Evolutionary conservation across 148 eudicot species (phyloP).

Genomic region (Arbutus unedo): DNA sequence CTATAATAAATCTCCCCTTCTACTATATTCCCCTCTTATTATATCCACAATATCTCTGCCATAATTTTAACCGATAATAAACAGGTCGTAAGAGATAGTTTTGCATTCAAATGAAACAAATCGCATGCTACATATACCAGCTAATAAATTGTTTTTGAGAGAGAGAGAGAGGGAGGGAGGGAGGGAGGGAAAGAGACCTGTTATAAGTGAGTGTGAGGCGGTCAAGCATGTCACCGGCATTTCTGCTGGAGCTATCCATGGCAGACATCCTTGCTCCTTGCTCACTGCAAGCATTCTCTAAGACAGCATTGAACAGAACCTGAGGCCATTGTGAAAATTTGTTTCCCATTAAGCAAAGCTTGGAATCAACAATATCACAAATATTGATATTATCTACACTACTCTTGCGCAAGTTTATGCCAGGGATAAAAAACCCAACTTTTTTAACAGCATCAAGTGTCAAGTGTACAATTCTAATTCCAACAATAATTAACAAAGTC

Average conservation of each 20-base stretch:
- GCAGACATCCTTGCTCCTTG: conserved; percentile 95
- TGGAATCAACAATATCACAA: neutral
- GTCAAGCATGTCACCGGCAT: conserved; percentile 91
- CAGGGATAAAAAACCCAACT: neutral
- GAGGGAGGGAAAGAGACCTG: conserved; percentile 45
- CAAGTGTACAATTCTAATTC: neutral
- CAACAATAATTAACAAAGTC: neutral
- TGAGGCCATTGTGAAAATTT: conserved; percentile 24
- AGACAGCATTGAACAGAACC: conserved; percentile 75
- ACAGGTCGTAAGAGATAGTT: too few species aligned
- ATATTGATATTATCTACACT: neutral
- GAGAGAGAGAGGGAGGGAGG: conserved; percentile 10
- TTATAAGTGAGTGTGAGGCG: conserved; percentile 78
- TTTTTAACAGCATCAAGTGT: neutral
- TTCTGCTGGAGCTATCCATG: conserved; percentile 87
- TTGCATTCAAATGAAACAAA: neutral
- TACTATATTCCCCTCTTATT: too few species aligned
- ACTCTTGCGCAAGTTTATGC: conserved; percentile 1
- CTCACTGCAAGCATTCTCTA: conserved; percentile 91
- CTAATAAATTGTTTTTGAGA: neutral
- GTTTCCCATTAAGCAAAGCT: conserved; percentile 10
- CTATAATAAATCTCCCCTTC: too few species aligned
- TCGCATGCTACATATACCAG: neutral
- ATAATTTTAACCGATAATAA: too few species aligned
- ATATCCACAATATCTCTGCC: too few species aligned